phyloP scores from a whole-genome alignment of 768 basidiomycete genomes.

The Suillus cothurnatus region DNA sequence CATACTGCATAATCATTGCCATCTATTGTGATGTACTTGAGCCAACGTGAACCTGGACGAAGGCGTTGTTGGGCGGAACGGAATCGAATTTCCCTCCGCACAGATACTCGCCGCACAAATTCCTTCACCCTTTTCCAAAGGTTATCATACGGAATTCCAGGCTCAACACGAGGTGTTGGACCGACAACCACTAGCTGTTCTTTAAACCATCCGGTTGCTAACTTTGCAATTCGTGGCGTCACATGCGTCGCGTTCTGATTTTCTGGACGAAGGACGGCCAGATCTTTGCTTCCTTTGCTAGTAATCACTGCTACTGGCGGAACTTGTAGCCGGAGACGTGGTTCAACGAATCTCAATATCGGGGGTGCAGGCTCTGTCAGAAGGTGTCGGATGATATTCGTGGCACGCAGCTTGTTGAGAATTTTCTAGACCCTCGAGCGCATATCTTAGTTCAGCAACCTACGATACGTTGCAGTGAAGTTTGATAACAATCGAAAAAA shows the following conservation, averaged over 20 bases:
- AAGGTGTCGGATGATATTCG: conserved; percentile 24
- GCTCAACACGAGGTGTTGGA: conserved; percentile 31
- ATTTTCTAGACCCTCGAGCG: conserved; percentile 25
- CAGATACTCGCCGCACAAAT: conserved; percentile 24
- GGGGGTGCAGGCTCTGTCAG: conserved; percentile 13
- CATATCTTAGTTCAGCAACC: conserved; percentile 22
- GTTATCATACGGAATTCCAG: conserved; percentile 13
- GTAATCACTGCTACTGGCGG: conserved; percentile 6
- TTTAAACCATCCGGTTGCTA: conserved; percentile 54
- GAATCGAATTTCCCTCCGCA: conserved; percentile 20
- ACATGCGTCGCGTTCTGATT: conserved; percentile 61
- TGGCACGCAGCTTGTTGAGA: conserved; percentile 23
- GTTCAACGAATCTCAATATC: conserved; percentile 15
- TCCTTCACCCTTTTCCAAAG: conserved; percentile 21
- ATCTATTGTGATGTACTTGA: conserved; percentile 46
- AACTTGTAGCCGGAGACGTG: conserved; percentile 3
- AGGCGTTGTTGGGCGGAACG: conserved; percentile 35
- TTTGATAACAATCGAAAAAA: neutral
- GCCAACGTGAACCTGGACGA: conserved; percentile 34
- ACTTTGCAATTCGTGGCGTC: conserved; percentile 55
- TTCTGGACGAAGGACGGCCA: conserved; percentile 55
- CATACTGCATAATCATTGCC: conserved; percentile 45
- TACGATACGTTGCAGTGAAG: conserved; percentile 7
- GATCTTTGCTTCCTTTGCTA: conserved; percentile 49
- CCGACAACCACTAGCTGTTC: conserved; percentile 61